A percentile compares a stretch with the other conserved stretches of the same genome.
Evolutionary conservation across 2,329 filamentous ascomycete genomes (phyloP).

Genomic region (Zymoseptoria pseudotritici): DNA sequence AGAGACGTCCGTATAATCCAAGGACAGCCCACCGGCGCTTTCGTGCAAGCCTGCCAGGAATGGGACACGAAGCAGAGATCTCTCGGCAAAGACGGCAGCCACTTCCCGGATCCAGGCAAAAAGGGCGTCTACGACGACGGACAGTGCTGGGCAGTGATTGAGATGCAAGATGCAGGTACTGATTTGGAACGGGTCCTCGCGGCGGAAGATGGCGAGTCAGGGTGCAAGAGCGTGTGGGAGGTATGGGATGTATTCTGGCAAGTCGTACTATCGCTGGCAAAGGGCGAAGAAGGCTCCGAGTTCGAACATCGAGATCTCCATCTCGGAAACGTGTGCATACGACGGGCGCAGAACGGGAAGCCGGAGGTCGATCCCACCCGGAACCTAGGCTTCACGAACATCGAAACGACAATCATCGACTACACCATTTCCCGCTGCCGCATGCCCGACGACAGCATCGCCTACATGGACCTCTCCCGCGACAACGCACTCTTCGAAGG

Average conservation of each 20-base stretch:
- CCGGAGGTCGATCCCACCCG: slow-evolving; percentile 21
- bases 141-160: slow-evolving; percentile 57
- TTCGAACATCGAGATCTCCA: slow-evolving; percentile 64
- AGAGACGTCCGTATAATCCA: slow-evolving; percentile 51
- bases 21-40: slow-evolving; percentile 47
- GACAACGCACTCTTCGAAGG: slow-evolving; percentile 40
- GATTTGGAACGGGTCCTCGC: slow-evolving; percentile 42
- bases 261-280: slow-evolving; percentile 53
- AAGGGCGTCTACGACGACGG: slow-evolving; percentile 46
- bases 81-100: slow-evolving; percentile 33
- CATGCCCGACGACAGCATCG: slow-evolving; percentile 32
- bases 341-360: not conserved
- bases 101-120: slow-evolving; percentile 51
- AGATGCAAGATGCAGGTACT: slow-evolving; percentile 59
- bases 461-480: slow-evolving; percentile 40
- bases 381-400: slow-evolving; percentile 45
- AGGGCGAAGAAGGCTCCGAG: slow-evolving; percentile 51
- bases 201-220: slow-evolving; percentile 18
- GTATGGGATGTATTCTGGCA: slow-evolving; percentile 62
- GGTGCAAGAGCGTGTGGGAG: slow-evolving; percentile 34
- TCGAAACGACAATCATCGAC: slow-evolving; percentile 60
- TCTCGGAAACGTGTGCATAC: slow-evolving; percentile 58
- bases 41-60: slow-evolving; percentile 39
- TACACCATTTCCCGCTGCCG: slow-evolving; percentile 60
- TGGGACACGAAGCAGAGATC: slow-evolving; percentile 40